Base-by-base conservation (phyloP, 805 yeast genomes). In the Jamesozyma piceae region DNA sequence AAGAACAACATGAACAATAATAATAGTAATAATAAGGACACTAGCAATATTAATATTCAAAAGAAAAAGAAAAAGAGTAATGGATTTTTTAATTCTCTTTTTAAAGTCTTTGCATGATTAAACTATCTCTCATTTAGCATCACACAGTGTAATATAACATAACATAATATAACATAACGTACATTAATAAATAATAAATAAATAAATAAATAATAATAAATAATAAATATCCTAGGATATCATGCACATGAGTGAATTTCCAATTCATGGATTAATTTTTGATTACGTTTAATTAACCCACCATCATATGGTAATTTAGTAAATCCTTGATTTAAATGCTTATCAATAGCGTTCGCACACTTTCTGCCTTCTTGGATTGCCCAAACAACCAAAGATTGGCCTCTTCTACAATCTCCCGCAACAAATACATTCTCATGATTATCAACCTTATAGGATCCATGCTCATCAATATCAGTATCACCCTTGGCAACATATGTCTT, bases 291-390 rank as follows among this genome's bases (percentile, higher is more conserved):
- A 55, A 82, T 86, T 60, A 92, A 83, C 32, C 95, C 82, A 43
- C 97, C 97, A 61, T 84, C 85, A 35, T 95, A 95, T 47, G 98
- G 97, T 56, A 92, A 74, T 58, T 83, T 74, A 18, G 95, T 74
- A 49, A 75, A 66, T 21, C 90, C 89, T 15, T 33, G 19, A 78
- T 80, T 78, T 63, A 90, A 72, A 63, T 64, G 83, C 53, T 71
- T 64, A 61, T 90, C 98, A 49, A 90, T 94, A 54, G 86, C 88
- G 52, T 95, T 75, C 30, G 98, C 98, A 77, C 96, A 88, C 67
- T 90, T 96, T 72, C 97, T 81, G 52, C 98, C 98, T 69, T 90
- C 98, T 69, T 92, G 97, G 54, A 90, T 90, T 69, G 97, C 98
- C 97, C 97, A 92, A 43, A 90, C 98, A 63, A 90, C 90, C 64